Base-by-base conservation (phyloP, 257 asterid species). In the Solanum dulcamara region DNA sequence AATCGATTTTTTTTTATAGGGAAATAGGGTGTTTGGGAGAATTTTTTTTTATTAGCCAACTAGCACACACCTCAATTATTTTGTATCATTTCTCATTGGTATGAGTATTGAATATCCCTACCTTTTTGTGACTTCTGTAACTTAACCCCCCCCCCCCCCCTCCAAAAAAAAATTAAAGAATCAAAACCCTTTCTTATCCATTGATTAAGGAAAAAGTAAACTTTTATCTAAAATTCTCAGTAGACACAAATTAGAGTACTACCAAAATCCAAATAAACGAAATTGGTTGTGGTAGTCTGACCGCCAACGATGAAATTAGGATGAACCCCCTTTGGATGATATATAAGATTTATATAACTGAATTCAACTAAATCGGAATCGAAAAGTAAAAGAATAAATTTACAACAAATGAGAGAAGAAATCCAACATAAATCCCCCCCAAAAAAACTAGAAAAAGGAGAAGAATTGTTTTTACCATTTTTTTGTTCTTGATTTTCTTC, bases 391-490 rank as follows among this genome's bases (percentile, higher is more conserved):
- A 77, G 2, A 44, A 2, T 17, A 70, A 64, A 20, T 7, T 75
- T 26, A 10, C 44, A 79, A 30, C 3, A 48, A 30, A 79, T 4
- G 0, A 3, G 40, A 44, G 7, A 4, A 44, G 0, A 30, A 68
- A 28, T 30, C 18, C 24, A 17, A 79, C 30, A 28, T 26, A 79
- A 48, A 30, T 17, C 40, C 62, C 28, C 9, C 40, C 62, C 28
- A 35, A 37, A 42, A 70, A 70, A 17, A 18, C 3, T 33, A 15
- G 3, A 44, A 24, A 77, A 28, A 46, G 0, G 38, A 77, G 64
- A 79, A 79, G 28, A 10, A 15, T 18, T 20, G 22, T 44, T 79
- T 79, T 79, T 72, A 79, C 83, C 83, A 79, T 79, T 79, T 79
- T 75, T 44, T 26, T 75, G 82, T 75, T 44, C 40, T 75, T 75